These are phyloP conservation scores for Irineochytrium annulatum DNA, from an alignment of 192 early-diverging fungal genomes.

Conservation along the genomic window DNA sequence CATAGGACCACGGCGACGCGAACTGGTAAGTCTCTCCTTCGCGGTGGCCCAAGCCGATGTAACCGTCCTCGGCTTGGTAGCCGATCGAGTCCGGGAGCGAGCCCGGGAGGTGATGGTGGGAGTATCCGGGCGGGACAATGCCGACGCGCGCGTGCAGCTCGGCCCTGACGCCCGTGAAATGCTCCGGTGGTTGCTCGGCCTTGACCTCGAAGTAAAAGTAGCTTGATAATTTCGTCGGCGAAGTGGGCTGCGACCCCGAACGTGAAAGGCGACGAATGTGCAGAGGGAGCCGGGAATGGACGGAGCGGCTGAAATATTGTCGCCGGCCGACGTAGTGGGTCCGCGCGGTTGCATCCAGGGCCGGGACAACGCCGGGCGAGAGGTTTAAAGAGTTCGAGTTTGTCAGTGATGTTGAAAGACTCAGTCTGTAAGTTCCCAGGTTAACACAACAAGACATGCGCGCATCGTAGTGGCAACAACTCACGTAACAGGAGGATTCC, in stretches of 20 bases:
- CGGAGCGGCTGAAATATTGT: neutral
- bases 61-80: conserved; percentile 1
- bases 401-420: too few relatives aligned
- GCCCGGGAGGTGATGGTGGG: neutral
- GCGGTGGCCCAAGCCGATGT: conserved; percentile 20
- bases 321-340: neutral
- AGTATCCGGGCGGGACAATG: neutral
- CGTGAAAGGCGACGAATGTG: neutral
- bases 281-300: neutral
- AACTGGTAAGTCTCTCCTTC: conserved; percentile 30
- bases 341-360: too few relatives aligned
- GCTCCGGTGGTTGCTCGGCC: neutral
- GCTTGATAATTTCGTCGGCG: neutral
- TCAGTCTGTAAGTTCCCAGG: too few relatives aligned
- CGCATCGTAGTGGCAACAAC: too few relatives aligned
- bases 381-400: too few relatives aligned
- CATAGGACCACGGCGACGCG: conserved; percentile 17
- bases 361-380: too few relatives aligned
- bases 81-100: neutral
- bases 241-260: neutral
- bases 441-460: too few relatives aligned
- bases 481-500: too few relatives aligned
- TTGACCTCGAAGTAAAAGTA: conserved; percentile 6
- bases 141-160: neutral
- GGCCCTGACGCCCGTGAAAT: neutral